Evolutionary conservation across 192 early-diverging fungal species (phyloP), one percentile per base, ranked within the genome.

Genomic region (Coemansia sp.): DNA sequence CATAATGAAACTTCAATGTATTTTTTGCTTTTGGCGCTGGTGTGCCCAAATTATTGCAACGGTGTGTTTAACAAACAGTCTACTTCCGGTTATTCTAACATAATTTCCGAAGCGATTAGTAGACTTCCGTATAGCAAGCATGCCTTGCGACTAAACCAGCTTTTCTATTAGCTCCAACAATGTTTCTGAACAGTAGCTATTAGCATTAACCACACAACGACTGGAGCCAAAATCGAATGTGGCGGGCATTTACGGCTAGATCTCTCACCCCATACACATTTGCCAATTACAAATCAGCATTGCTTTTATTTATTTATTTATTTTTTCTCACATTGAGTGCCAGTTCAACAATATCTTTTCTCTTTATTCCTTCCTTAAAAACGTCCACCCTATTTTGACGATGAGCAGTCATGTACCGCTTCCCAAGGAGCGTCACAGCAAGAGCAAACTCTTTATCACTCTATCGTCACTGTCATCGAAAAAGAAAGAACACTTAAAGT

Each of bases 321-420:
- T 2, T 27, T 27, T 27, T 27, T 2, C 27, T 27, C 27, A 27
- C 1, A 27, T 27, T 27, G 27, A 27, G 27, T 27, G 27, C 27
- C 1, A 27, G 27, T 27, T 27, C 27, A 27, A 36, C 34, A 36
- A 36, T 36, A 36, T 36, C 34, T 8, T 36, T 36, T 36, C 34
- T 36, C 34, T 36, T 36, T 36, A 36, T 36, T 36, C 34, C 6
- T 9, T 36, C 34, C 34, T 36, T 9, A 0, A 36, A 36, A 8
- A 36, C 34, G 5, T 8, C 34, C 34, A 36, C 34, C 34, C 6
- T 36, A 36, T 8, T 23, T 23, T 8, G 46, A 29, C 51, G 4
- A 83, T 83, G 80, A 83, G 80, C 36, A 83, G 80, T 60, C 80
- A 83, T 36, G 59, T 83, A 14, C 72, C 75, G 51, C 76, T 77